Base-by-base conservation (phyloP, 1,284 basidiomycete genomes). In the Cystobasidium pallidum region DNA sequence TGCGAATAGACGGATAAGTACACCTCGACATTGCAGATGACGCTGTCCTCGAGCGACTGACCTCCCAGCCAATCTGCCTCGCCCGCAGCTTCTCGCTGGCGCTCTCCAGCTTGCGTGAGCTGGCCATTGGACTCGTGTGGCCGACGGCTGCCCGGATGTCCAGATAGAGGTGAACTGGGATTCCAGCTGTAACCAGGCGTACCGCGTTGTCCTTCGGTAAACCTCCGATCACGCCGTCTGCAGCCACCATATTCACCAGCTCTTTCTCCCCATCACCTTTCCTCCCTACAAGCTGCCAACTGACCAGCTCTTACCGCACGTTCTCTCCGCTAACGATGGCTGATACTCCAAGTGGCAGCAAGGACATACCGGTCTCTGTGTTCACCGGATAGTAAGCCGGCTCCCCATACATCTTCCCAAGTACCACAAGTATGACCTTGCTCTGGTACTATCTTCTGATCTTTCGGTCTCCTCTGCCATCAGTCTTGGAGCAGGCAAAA, bases 41-140 rank as follows among this genome's bases (percentile, higher is more conserved):
- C 39, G 41, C 17, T 32, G 64, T 41, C 26, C 24, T 2, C 24
- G 39, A 30, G 4, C 32, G 3, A 64, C 52, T 39, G 51, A 66
- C 68, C 28, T 71, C 68, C 68, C 68, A 71, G 32, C 68, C 68
- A 21, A 71, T 71, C 59, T 63, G 59, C 36, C 68, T 47, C 30
- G 68, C 68, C 26, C 68, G 45, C 21, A 71, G 61, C 68, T 71
- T 71, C 49, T 71, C 68, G 26, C 49, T 49, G n/a, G 61, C 61
- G n/a, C 68, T 71, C 61, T 71, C 59, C 30, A 71, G 34, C 61
- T 71, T 71, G 28, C 68, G 68, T 63, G 68, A 71, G 68, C 68
- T 71, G 45, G 68, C 68, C 68, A 71, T 71, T 3, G 8, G 49
- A 2, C 36, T n/a, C 6, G 13, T 39, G 13, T 39, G 19, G 24